Evolutionary conservation across 306 rosid species (phyloP), one percentile per base, ranked within the genome.

Genomic region (Vigna mungo): DNA sequence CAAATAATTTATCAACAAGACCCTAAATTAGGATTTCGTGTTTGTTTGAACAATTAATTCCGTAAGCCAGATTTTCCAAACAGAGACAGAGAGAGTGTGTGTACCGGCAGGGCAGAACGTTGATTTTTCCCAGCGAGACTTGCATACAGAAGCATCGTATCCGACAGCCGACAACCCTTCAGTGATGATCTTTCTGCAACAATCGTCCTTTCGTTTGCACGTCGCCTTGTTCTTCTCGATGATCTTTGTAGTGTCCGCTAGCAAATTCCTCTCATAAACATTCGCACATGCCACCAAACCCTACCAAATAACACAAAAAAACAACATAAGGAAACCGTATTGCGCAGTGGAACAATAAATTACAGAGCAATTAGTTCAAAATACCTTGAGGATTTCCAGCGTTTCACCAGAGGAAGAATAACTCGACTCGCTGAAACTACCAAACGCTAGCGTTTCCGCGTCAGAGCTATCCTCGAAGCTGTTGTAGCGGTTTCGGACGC

Each of bases 111-210:
- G 93, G 64, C 46, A 83, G 69, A 85, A 79, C 49, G 88, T 68
- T 4, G 92, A 84, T 82, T 95, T 95, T 58, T 89, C 91, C 98
- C 98, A 95, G 66, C 92, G 93, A 74, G 96, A 89, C 82, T 88
- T 92, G 88, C 97, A 90, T 59, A 90, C 15, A 1, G 91, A 89
- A 27, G 97, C 91, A 74, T 92, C 95, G 71, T 90, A 92, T 74
- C 96, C 98, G 27, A 90, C 82, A 43, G 86, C 87, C 39, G 78
- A 71, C 68, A 95, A 78, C 21, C 86, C 89, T 36, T 90, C 86
- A 14, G 84, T 62, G 9, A 92, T 84, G 43, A 82, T 52, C 75
- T 78, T 54, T 74, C 95, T 86, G 82, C 93, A 87, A 66, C 67
- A 51, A 53, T 81, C 80, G 62, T 90, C 97, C 85, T 92, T 92